A percentile compares a stretch with the other conserved stretches of the same genome.
These are phyloP conservation scores for Ulota crispa DNA, from an alignment of 225 moss, liverwort and hornwort genomes.

Conservation along the genomic window DNA sequence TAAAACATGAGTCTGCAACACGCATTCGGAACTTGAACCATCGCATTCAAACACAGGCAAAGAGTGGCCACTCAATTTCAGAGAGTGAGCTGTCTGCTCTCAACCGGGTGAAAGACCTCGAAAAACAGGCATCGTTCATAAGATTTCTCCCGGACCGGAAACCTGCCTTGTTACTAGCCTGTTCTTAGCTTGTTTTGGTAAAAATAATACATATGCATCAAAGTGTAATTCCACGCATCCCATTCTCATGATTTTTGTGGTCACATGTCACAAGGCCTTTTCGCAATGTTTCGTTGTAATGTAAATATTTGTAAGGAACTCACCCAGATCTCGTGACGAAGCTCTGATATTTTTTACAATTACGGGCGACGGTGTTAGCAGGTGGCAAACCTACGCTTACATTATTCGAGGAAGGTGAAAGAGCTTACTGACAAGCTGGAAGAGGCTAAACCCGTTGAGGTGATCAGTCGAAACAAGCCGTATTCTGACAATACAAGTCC, in stretches of 20 bases:
- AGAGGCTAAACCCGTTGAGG: slow-evolving; percentile 35
- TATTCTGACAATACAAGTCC: slow-evolving; percentile 22
- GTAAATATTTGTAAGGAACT: background rate
- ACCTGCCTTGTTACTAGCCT: background rate
- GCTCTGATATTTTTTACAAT: background rate
- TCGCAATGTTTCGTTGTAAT: background rate
- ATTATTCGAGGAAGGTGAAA: slow-evolving; percentile 55
- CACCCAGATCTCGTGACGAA: background rate
- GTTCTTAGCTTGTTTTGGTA: background rate
- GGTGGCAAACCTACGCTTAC: slow-evolving; percentile 47
- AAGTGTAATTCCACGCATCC: background rate
- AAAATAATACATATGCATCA: background rate
- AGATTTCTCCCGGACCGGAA: background rate
- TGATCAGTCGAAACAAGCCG: slow-evolving; percentile 32
- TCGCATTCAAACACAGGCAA: slow-evolving; percentile 35
- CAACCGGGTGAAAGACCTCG: slow-evolving; percentile 51
- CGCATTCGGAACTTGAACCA: slow-evolving; percentile 51
- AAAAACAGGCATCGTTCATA: slow-evolving; percentile 42
- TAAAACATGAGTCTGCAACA: slow-evolving; percentile 41
- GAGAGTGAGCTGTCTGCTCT: slow-evolving; percentile 40
- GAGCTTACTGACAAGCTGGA: slow-evolving; percentile 52
- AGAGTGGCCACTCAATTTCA: slow-evolving; percentile 28
- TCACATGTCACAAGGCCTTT: background rate
- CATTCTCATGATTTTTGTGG: background rate
- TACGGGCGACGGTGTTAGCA: slow-evolving; percentile 20